Base-by-base conservation (phyloP, 352 stramenopile genomes). In the Phytophthora syringae region DNA sequence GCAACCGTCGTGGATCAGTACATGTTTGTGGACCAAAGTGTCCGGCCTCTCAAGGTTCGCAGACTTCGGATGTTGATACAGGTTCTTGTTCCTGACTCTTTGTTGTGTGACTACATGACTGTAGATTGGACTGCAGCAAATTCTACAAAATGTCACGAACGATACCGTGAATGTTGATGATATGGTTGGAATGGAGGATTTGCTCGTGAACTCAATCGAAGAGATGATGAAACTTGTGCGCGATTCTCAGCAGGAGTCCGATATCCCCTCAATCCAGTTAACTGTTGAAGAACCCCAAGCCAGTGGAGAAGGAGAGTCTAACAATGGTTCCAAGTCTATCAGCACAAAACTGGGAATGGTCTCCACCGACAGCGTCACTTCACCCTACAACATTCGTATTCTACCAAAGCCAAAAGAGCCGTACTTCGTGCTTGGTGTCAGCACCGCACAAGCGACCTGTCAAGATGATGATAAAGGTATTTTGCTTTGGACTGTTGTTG, bases 91-190 rank as follows among this genome's bases (percentile, higher is more conserved):
- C 44, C n/a, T 66, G 15, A 74, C 21, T 4, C 11, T n/a, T 6
- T 39, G 11, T 44, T 57, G 13, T 37, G 21, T 59, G 13, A n/a
- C n/a, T n/a, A n/a, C n/a, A n/a, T n/a, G n/a, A n/a, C n/a, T 47
- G 27, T 49, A 94, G 86, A 92, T 92, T 36, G 87, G 87, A 2
- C 67, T 95, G 27, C 84, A 93, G 52, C 82, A 95, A 64, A 84
- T 95, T 32, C 57, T 95, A 1, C 80, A 92, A 60, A 92, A 92
- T 42, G 66, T 93, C 15, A 92, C 79, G 18, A 87, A 80, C 44
- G 72, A 86, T 52, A 88, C 75, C 0, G 79, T 93, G 18, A 89
- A 93, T 32, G 72, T 88, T 0, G 81, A 95, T 40, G 78, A 92
- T 50, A 87, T 84, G 54, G 42, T 68, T 21, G 68, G 74, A 15